Evolutionary conservation across 179 eudicot genomes (phyloP).

Genomic region (Gypsophila paniculata): DNA sequence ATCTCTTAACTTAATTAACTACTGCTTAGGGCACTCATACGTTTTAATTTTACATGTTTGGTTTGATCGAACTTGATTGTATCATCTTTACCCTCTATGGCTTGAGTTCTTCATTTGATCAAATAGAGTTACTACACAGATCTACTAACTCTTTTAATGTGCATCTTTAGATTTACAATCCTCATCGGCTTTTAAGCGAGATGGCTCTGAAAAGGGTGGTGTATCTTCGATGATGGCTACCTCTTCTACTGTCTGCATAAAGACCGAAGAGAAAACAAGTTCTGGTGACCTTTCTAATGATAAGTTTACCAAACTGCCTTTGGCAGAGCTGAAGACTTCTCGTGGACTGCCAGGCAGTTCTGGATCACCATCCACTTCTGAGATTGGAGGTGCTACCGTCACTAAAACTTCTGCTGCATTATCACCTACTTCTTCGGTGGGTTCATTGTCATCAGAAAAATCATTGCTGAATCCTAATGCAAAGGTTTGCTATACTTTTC

Average conservation of each 20-base stretch:
- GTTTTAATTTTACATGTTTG: not conserved
- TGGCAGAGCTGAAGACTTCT: constrained; percentile 33
- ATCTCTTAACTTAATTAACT: not conserved
- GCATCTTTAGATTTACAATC: constrained; percentile 42
- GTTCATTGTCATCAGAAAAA: constrained; percentile 81
- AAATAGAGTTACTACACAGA: not conserved
- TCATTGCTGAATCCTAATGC: constrained; percentile 90
- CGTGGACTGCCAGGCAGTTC: constrained; percentile 57
- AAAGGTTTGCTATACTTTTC: constrained; percentile 42
- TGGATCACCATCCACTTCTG: constrained; percentile 52
- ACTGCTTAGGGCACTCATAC: not conserved
- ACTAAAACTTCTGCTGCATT: constrained; percentile 49
- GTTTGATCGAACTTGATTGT: not conserved
- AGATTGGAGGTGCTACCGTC: constrained; percentile 49
- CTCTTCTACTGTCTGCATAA: constrained; percentile 34
- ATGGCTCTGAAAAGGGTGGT: constrained; percentile 35
- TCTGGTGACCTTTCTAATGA: constrained; percentile 42
- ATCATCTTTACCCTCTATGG: not conserved
- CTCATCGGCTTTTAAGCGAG: constrained; percentile 34
- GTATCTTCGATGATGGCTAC: constrained; percentile 38
- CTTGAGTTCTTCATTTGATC: not conserved
- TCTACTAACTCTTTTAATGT: constrained; percentile 1
- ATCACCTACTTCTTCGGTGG: constrained; percentile 74
- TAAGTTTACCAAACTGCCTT: constrained; percentile 37
- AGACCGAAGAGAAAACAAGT: constrained; percentile 39